phyloP scores from a whole-genome alignment of 306 rosid genomes.

The Nissolia schottii region DNA sequence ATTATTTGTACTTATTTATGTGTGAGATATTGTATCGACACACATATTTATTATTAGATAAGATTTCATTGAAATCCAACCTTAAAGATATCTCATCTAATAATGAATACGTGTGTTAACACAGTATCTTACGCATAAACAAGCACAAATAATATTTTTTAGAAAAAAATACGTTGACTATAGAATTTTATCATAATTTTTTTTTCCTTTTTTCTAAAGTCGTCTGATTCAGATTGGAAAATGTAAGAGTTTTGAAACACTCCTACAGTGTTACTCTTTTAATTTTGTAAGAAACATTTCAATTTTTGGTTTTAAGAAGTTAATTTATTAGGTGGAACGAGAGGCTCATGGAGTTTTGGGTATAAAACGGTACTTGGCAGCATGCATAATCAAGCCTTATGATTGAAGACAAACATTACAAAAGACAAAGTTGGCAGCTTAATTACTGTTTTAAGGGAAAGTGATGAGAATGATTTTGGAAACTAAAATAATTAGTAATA shows the following conservation, averaged over 20 bases:
- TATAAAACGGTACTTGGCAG: not conserved
- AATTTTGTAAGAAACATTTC: not conserved
- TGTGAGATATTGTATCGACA: too few relatives aligned
- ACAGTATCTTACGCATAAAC: too few relatives aligned
- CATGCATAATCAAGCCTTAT: not conserved
- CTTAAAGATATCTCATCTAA: too few relatives aligned
- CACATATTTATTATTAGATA: too few relatives aligned
- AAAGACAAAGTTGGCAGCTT: conserved; percentile 32
- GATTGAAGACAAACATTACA: conserved; percentile 13
- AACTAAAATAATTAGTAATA: not conserved
- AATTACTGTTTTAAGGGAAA: not conserved
- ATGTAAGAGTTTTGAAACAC: not conserved
- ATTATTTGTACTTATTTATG: too few relatives aligned
- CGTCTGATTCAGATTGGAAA: conserved; percentile 1
- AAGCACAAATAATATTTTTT: too few relatives aligned
- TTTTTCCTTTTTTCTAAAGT: not conserved
- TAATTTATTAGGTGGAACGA: not conserved
- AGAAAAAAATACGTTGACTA: too few relatives aligned
- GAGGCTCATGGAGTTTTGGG: not conserved
- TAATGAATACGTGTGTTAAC: too few relatives aligned
- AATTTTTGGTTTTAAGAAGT: conserved; percentile 6
- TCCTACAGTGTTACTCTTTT: not conserved
- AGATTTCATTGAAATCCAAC: too few relatives aligned
- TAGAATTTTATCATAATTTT: conserved; percentile 25
- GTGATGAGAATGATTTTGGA: conserved; percentile 3